Base-by-base conservation (phyloP, 2,329 filamentous ascomycete species). In the Botrytis pseudocinerea region DNA sequence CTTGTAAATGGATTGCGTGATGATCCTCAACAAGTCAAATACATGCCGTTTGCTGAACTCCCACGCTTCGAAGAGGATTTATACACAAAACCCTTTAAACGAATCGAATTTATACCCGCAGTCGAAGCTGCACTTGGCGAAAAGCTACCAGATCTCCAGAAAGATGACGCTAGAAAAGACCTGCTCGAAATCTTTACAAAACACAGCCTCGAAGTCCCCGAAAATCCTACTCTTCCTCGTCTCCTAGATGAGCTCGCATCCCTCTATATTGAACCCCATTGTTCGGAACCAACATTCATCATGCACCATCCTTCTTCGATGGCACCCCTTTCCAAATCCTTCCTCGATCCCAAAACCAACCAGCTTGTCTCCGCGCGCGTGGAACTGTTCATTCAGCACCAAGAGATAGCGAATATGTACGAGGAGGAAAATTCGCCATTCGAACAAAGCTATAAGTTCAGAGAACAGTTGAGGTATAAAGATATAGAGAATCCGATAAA, bases 371-470 rank as follows among this genome's bases (percentile, higher is more conserved):
- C 94, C 1, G 93, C 93, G 0, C 91, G 95, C 9, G 93, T 92
- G 0, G 95, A 98, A 82, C 88, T 97, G 35, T 97, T 97, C 83
- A 89, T 97, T 75, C 84, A 89, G 68, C 90, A 92, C 59, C 89
- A 90, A 71, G 96, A 99, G 81, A 87, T 97, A 46, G 93, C 95
- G 74, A 99, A 99, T 82, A 97, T 95, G 85, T 99, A 99, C 82
- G 96, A 99, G 82, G 96, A 99, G 83, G 96, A 99, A 82, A 99
- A 99, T 82, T 93, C 93, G 69, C 96, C 96, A 0, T 90, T 92
- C 71, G 92, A 92, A 78, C 96, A 99, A 83, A 87, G 93, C 63
- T 86, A 88, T 72, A 99, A 99, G 82, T 94, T 99, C 76, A 82
- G 90, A 64, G 87, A 87, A 75, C 89, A 91, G 78, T 80, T 86